Base-by-base conservation (phyloP, 352 stramenopile species). In the Aphanomyces euteiches region DNA sequence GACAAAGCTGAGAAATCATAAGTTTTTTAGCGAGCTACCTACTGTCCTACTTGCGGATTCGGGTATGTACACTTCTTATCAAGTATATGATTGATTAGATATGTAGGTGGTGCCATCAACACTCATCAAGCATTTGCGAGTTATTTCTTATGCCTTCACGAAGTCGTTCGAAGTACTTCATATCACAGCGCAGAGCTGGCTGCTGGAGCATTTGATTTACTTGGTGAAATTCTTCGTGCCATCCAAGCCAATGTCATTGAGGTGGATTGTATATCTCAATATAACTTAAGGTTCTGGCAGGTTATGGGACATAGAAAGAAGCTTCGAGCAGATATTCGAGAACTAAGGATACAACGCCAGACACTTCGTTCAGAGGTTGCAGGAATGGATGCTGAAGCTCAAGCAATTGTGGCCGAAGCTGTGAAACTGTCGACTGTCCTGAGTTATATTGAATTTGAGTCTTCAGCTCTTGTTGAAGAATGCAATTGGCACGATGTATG, bases 121-220 rank as follows among this genome's bases (percentile, higher is more conserved):
- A 41, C 53, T 13, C 64, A 70, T 36, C 64, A 70, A 70, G 50
- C 53, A 19, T 63, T 70, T 47, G 36, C 48, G 1, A 64, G 36
- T 12, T 70, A 39, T 12, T 47, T 70, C 12, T 36, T 70, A 5
- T 70, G 64, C 40, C 10, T 70, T 3, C 64, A 70, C 34, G 50
- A 70, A 63, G 47, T 50, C n/a, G 53, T 70, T 34, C 48, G 54
- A 8, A 63, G 64, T 43, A 70, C 53, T 5, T 21, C 8, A 36
- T 54, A 45, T n/a, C 64, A 70, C 64, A 70, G 64, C 54, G 40
- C 21, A 10, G 64, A 70, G 38, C 47, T 70, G n/a, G 47, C 64
- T n/a, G 28, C 17, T 2, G 53, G 48, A 6, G 64, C 64, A 10
- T 56, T 60, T 37, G 39, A 61, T 28, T 34, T 70, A 7, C 64